Conservation (phyloP, 768 basidiomycete genomes). For the Naematelia encephala region DNA sequence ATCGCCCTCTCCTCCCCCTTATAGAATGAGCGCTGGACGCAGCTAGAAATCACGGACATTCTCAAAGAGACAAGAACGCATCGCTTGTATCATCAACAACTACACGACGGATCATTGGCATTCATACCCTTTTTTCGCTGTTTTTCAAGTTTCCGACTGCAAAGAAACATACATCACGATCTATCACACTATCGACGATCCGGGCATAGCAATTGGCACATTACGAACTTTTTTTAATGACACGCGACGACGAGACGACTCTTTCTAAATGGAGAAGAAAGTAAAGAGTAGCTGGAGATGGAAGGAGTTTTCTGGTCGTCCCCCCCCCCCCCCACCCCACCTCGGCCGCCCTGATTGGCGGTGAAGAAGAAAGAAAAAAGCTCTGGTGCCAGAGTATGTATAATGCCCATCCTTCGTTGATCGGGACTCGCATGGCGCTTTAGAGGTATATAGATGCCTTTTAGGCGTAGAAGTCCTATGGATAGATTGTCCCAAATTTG, state of each 20-base stretch:
- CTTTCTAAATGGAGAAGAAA: background rate
- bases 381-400: background rate
- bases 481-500: background rate
- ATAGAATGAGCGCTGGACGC: background rate
- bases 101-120: background rate
- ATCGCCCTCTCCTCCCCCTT: slow-evolving; percentile 2
- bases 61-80: background rate
- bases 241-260: background rate
- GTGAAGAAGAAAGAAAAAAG: background rate
- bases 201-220: background rate
- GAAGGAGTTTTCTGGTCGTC: background rate
- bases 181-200: background rate
- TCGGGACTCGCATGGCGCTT: background rate
- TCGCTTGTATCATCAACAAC: background rate
- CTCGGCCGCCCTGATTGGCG: background rate
- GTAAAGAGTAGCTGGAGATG: background rate
- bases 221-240: background rate
- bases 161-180: background rate
- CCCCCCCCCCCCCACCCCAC: too few species aligned
- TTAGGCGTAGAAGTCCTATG: background rate
- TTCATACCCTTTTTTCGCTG: background rate
- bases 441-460: background rate
- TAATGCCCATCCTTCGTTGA: background rate
- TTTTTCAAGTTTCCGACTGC: background rate
- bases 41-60: background rate